Base-by-base conservation (phyloP, 352 stramenopile species). In the Phytophthora aleatoria region DNA sequence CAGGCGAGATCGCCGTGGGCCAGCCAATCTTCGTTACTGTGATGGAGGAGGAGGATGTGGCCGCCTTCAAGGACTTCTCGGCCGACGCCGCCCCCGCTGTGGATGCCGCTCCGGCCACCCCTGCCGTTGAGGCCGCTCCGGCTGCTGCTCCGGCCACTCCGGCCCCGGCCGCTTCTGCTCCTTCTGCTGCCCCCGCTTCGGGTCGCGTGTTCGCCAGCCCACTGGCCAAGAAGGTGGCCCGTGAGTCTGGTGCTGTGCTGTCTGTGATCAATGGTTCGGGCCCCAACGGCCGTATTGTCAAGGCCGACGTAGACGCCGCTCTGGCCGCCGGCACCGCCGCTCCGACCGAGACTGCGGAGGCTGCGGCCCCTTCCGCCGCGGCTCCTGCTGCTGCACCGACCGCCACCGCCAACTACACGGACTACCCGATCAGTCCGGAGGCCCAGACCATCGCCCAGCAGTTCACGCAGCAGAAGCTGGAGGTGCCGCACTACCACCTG, bases 401-500 rank as follows among this genome's bases (percentile, higher is more conserved):
- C 6, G 45, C 70, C 27, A 87, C 85, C 7, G 64, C 65, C 30
- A 92, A 92, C 75, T 99, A 92, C 83, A 92, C 87, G 33, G 97
- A 99, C 77, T 97, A 97, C 75, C 89, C 92, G 20, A 83, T 98
- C 61, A 96, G 90, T 48, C 42, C 74, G 12, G 83, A 92, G 20
- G 81, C 88, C 5, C 78, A 91, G 68, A 71, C 82, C 50, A 73
- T 95, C 51, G 96, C 95, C 15, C 82, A 90, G 49, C 79, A 94
- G 67, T 81, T 99, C 58, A 86, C 93, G 24, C 79, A 97, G 72
- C 96, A 97, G 55, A 99, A 99, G 85, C 68, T 87, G 15, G 85
- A 96, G 33, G 94, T 99, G 57, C 97, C 97, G 30, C 97, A 99
- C 80, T 99, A 99, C 85, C 98, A 99, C 79, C 77, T 99, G 35